Base-by-base conservation (phyloP, 768 basidiomycete genomes). In the Hericium alpestre region DNA sequence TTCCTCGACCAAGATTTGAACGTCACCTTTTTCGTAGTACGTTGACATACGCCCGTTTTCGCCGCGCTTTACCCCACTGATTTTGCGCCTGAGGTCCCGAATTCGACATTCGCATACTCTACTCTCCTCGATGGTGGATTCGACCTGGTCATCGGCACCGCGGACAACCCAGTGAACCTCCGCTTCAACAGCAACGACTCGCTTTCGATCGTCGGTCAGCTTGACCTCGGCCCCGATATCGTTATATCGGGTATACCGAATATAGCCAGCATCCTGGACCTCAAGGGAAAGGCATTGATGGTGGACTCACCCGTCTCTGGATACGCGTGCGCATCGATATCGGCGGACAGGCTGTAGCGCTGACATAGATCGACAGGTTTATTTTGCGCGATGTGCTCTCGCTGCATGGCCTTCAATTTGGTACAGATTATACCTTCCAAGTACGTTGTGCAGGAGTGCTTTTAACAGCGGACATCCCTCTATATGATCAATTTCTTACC, bases 171-270 rank as follows among this genome's bases (percentile, higher is more conserved):
- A 0, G 55, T 56, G 9, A 56, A 56, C 37, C 47, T 48, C 6
- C 55, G 55, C 7, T 56, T 56, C 55, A 56, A 56, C 47, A 51
- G 23, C 10, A 38, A 56, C 7, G 47, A 50, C 15, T 10, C 46
- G 20, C 37, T 56, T 13, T 25, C 46, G 23, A 39, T 56, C 16
- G 23, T 56, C 1, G 55, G 55, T 5, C 55, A 56, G 25, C 22
- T 56, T 25, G 55, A 46, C 5, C 43, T 46, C 18, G 43, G 43
- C 4, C 43, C 43, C 1, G 43, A 46, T 6, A 46, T 46, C 43
- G 16, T 46, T 11, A 46, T 46, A 1, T n/a, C 43, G 1, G 43
- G 43, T n/a, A 46, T 46, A n/a, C 16, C 15, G 6, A 46, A 20
- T 6, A 46, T 46, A 2, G 20, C 16, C 1, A 11, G 20, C 16